phyloP scores from a whole-genome alignment of 1,284 basidiomycete species.

The Crucibulum cyathiforme region DNA sequence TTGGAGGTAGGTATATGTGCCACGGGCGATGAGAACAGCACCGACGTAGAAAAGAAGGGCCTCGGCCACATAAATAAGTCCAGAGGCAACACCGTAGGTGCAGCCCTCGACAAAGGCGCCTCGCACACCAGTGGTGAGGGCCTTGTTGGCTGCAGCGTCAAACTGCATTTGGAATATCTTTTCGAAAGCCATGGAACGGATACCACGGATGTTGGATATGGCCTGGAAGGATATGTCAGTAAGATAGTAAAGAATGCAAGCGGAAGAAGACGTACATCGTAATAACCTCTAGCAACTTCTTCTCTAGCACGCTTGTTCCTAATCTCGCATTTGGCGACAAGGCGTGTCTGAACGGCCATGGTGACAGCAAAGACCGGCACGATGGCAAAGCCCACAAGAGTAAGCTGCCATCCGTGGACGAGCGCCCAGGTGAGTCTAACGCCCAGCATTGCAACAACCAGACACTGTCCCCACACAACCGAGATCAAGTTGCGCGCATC shows the following conservation, averaged over 20 bases:
- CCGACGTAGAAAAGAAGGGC: slow-evolving; percentile 92
- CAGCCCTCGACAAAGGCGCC: slow-evolving; percentile 87
- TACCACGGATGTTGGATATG: slow-evolving; percentile 86
- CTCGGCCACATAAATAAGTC: slow-evolving; percentile 87
- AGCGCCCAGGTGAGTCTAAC: slow-evolving; percentile 91
- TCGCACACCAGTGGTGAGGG: slow-evolving; percentile 72
- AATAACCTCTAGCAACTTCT: slow-evolving; percentile 85
- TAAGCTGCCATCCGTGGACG: slow-evolving; percentile 89
- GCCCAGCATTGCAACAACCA: slow-evolving; percentile 83
- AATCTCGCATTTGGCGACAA: slow-evolving; percentile 76
- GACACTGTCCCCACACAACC: slow-evolving; percentile 73
- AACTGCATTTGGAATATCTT: slow-evolving; percentile 76
- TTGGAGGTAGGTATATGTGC: slow-evolving; percentile 84
- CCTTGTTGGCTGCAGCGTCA: slow-evolving; percentile 61
- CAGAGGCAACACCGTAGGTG: slow-evolving; percentile 80
- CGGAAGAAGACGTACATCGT: slow-evolving; percentile 63
- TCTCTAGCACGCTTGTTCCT: slow-evolving; percentile 87
- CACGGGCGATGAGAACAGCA: slow-evolving; percentile 79
- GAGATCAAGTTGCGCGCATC: slow-evolving; percentile 85
- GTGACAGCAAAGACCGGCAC: slow-evolving; percentile 83
- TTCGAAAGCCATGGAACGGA: slow-evolving; percentile 91
- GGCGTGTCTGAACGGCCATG: slow-evolving; percentile 74
- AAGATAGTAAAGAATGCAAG: slow-evolving; percentile 9
- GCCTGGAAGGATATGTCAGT: slow-evolving; percentile 47
- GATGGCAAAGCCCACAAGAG: slow-evolving; percentile 87